Evolutionary conservation across 163 green algal species (phyloP).

Genomic region (Chlamydomonas reinhardtii): DNA sequence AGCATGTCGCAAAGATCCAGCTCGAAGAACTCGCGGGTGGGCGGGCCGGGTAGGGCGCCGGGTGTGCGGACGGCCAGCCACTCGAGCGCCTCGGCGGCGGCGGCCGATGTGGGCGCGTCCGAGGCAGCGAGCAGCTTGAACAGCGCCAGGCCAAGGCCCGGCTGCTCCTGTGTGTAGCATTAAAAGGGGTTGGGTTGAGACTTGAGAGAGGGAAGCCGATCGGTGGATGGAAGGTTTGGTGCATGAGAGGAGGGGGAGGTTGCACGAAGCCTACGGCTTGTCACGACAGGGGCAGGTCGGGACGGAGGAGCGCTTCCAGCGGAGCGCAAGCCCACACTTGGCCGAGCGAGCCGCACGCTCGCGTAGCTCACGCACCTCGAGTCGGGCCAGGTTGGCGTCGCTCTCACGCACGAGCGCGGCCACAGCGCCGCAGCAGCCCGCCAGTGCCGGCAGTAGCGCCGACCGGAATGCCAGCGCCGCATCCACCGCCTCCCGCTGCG

Average conservation of each 20-base stretch:
- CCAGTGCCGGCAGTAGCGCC: conserved; percentile 51
- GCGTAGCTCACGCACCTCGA: conserved; percentile 43
- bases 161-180: conserved; percentile 19
- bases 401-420: conserved; percentile 24
- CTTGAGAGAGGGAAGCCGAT: background rate
- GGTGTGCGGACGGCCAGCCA: conserved; percentile 51
- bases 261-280: no score
- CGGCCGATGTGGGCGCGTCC: background rate
- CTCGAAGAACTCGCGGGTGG: conserved; percentile 54
- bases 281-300: no score
- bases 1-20: conserved; percentile 54
- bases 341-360: no score
- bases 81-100: conserved; percentile 43
- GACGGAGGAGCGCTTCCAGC: no score
- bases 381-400: background rate
- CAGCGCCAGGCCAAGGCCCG: conserved; percentile 54
- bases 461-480: conserved; percentile 16
- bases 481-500: conserved; percentile 35
- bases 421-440: conserved; percentile 52
- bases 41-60: conserved; percentile 15
- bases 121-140: conserved; percentile 57
- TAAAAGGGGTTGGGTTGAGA: background rate
- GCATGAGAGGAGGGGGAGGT: no score
- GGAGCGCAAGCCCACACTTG: no score
- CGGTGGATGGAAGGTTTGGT: no score